These are phyloP conservation scores for Chlorella vulgaris DNA, from an alignment of 139 green algal species.

Conservation along the genomic window DNA sequence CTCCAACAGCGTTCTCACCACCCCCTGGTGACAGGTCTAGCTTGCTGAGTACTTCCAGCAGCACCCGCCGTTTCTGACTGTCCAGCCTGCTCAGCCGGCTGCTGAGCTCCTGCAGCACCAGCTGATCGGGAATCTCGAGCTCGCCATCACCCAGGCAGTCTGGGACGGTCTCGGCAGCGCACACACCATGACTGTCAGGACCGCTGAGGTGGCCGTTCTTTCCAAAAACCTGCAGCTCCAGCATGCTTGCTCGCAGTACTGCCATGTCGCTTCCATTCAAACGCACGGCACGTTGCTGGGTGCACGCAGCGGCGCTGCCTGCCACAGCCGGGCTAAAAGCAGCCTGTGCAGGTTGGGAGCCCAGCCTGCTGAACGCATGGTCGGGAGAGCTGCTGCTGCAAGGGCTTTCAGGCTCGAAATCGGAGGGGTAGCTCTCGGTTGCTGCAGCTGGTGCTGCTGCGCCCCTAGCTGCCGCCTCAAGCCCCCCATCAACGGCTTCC, in stretches of 20 bases:
- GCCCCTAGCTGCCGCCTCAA: no score
- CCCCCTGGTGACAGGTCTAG: not conserved
- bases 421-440: not conserved
- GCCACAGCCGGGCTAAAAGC: not conserved
- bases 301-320: not conserved
- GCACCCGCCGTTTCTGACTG: constrained; percentile 25
- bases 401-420: not conserved
- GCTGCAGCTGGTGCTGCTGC: no score
- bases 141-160: not conserved
- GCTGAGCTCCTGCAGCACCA: constrained; percentile 26
- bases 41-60: constrained; percentile 17
- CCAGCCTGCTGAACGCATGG: not conserved
- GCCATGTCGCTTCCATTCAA: constrained; percentile 11
- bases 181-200: no score
- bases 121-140: constrained; percentile 2
- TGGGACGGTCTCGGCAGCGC: no score
- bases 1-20: not conserved
- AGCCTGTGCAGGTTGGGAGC: no score
- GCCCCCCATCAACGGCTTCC: no score
- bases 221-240: constrained; percentile 26
- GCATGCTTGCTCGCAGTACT: constrained; percentile 16
- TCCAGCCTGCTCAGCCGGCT: constrained; percentile 22
- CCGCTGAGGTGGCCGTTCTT: no score
- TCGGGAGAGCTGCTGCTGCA: not conserved
- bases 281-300: not conserved